These are phyloP conservation scores for Calycina marina DNA, from an alignment of 2,329 filamentous ascomycete species.

Conservation along the genomic window DNA sequence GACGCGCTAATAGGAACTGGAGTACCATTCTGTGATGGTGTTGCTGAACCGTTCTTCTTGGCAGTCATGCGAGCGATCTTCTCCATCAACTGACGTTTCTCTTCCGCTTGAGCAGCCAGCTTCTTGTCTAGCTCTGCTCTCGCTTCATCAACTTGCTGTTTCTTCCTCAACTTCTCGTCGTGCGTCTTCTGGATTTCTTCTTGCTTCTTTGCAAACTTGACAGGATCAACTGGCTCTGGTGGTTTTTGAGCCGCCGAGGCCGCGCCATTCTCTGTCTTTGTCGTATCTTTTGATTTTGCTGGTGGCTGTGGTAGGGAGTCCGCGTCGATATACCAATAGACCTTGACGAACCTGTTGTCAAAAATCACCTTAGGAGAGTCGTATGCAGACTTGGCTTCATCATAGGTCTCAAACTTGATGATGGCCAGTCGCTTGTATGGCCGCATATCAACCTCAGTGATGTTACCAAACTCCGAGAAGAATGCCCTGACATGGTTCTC, in stretches of 20 bases:
- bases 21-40: slow-evolving; percentile 5
- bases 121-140: slow-evolving; percentile 51
- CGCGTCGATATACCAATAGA: slow-evolving; percentile 58
- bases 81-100: slow-evolving; percentile 45
- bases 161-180: slow-evolving; percentile 49
- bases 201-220: slow-evolving; percentile 54
- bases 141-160: slow-evolving; percentile 46
- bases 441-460: slow-evolving; percentile 50
- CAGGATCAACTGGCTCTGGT: slow-evolving; percentile 46
- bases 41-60: slow-evolving; percentile 11
- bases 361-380: slow-evolving; percentile 68
- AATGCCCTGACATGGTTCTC: slow-evolving; percentile 52
- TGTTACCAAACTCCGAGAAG: slow-evolving; percentile 57
- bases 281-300: slow-evolving; percentile 20
- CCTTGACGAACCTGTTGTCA: slow-evolving; percentile 74
- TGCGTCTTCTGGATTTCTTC: slow-evolving; percentile 56
- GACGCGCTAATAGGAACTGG: slow-evolving; percentile 8
- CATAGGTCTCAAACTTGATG: slow-evolving; percentile 53
- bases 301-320: slow-evolving; percentile 18
- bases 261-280: slow-evolving; percentile 16
- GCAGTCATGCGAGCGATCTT: slow-evolving; percentile 42
- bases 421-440: slow-evolving; percentile 52
- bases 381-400: slow-evolving; percentile 54
- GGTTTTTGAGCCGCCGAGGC: slow-evolving; percentile 11
- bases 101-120: slow-evolving; percentile 47